Percentiles rank a stretch among this genome's conserved stretches.
phyloP scores from a whole-genome alignment of 306 rosid genomes.

The Ochetophila trinervis region DNA sequence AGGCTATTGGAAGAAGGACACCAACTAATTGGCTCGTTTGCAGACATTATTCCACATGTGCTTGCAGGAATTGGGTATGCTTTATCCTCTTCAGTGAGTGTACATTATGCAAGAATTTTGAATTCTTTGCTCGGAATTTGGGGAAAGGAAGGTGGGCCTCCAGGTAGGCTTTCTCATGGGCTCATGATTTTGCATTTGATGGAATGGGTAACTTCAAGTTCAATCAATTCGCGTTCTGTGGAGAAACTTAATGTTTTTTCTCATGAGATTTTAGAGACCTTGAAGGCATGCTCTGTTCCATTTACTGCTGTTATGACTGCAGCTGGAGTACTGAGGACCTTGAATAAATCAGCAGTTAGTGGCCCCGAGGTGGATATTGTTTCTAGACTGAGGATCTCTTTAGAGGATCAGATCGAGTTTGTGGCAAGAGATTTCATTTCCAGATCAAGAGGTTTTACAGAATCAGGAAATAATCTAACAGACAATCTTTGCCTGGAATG shows the following conservation, averaged over 20 bases:
- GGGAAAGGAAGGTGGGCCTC: conserved; percentile 53
- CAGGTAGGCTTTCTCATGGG: conserved; percentile 50
- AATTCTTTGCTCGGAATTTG: conserved; percentile 62
- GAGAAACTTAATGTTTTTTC: conserved; percentile 40
- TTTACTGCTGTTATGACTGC: conserved; percentile 78
- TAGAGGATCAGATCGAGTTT: conserved; percentile 48
- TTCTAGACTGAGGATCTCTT: conserved; percentile 42
- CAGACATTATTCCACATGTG: conserved; percentile 50
- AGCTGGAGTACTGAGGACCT: conserved; percentile 63
- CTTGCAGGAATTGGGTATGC: conserved; percentile 90
- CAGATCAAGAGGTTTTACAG: conserved; percentile 20
- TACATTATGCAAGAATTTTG: conserved; percentile 42
- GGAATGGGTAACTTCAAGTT: conserved; percentile 67
- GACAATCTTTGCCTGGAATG: conserved; percentile 59
- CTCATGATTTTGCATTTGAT: conserved; percentile 70
- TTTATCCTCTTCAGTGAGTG: conserved; percentile 54
- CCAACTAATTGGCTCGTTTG: conserved; percentile 32
- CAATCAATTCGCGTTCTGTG: conserved; percentile 38
- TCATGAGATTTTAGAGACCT: conserved; percentile 39
- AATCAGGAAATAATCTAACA: conserved; percentile 19
- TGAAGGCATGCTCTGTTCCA: conserved; percentile 40
- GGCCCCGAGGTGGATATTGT: conserved; percentile 38
- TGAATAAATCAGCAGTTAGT: conserved; percentile 33
- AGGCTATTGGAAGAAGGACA: conserved; percentile 39
- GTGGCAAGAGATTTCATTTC: conserved; percentile 46